Conservation (phyloP, 148 eudicot genomes). For the Rhododendron kiyosumense region DNA sequence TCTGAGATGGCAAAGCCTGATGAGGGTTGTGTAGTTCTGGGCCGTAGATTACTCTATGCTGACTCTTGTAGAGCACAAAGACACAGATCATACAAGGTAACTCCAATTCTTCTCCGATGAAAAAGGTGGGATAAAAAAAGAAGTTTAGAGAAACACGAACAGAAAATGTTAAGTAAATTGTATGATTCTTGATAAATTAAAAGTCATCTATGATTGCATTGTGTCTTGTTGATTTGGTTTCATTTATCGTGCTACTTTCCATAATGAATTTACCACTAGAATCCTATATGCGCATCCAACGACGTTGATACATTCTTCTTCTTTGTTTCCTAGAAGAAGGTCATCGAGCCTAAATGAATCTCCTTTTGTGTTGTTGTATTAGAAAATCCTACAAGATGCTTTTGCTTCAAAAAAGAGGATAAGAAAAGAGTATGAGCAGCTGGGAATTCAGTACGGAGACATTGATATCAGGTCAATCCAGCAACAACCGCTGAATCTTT, state of each 20-base stretch:
- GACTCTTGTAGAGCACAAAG: constrained; percentile 19
- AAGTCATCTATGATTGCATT: not conserved
- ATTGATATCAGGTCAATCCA: constrained; percentile 25
- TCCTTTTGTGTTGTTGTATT: not conserved
- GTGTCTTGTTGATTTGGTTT: not conserved
- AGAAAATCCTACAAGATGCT: constrained; percentile 44
- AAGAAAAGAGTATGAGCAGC: constrained; percentile 43
- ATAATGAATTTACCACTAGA: not conserved
- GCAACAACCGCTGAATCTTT: constrained; percentile 6
- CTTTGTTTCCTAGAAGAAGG: no score
- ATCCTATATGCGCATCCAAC: not conserved
- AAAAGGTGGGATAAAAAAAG: not conserved
- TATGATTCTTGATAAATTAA: not conserved
- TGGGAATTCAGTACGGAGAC: constrained; percentile 39
- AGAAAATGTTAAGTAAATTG: not conserved
- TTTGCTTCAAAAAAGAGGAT: constrained; percentile 38
- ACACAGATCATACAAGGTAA: constrained; percentile 48
- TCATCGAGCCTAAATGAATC: not conserved
- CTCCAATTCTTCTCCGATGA: not conserved
- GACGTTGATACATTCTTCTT: not conserved
- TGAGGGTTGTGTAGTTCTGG: constrained; percentile 20
- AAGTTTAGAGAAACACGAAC: not conserved
- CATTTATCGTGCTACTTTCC: not conserved
- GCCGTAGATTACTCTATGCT: constrained; percentile 8
- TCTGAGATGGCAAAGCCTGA: constrained; percentile 22